Base-by-base conservation (phyloP, 768 basidiomycete genomes). In the Tubosaeta sp. region DNA sequence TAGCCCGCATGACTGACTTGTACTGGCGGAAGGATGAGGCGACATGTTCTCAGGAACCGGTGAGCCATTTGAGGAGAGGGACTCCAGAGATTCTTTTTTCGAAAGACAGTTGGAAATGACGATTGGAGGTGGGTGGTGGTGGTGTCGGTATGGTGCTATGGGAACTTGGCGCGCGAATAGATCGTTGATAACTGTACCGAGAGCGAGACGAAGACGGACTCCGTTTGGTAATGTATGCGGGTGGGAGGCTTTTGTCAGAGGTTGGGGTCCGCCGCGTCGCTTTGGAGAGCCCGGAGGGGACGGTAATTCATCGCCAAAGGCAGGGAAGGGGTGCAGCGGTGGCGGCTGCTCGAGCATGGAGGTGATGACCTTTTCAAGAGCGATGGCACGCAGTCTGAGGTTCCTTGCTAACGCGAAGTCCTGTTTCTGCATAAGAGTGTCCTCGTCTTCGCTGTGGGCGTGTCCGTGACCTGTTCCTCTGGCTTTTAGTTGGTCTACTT, bases 291-390 rank as follows among this genome's bases (percentile, higher is more conserved):
- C 76, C 8, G 80, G 80, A 35, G 79, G 78, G 3, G 80, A 76
- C 43, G 75, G 65, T 12, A 73, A 56, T 54, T 81, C 83, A 26
- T 82, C 82, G 32, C 78, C 80, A 38, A 79, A 44, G 32, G 45
- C 38, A 34, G 55, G 75, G 33, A 77, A 69, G 5, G 81, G 79
- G 31, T 81, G 81, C 12, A 82, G 68, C 1, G 81, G 78, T 2
- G 89, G 89, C 0, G 86, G 85, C 56, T 91, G 88, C 50, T 83
- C 82, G 13, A 92, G 80, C 88, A 92, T 91, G 42, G 84, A 78
- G 1, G 80, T 82, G 45, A 89, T 79, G 39, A 92, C 88, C 62
- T 89, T 91, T 67, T 92, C 91, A 17, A 92, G 76, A 12, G 86
- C 85, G 57, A 91, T 88, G 1, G 91, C 86, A 27, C 87, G 83